Evolutionary conservation across 495 filamentous ascomycete genomes (phyloP).

Genomic region (Chaetomium fimeti): DNA sequence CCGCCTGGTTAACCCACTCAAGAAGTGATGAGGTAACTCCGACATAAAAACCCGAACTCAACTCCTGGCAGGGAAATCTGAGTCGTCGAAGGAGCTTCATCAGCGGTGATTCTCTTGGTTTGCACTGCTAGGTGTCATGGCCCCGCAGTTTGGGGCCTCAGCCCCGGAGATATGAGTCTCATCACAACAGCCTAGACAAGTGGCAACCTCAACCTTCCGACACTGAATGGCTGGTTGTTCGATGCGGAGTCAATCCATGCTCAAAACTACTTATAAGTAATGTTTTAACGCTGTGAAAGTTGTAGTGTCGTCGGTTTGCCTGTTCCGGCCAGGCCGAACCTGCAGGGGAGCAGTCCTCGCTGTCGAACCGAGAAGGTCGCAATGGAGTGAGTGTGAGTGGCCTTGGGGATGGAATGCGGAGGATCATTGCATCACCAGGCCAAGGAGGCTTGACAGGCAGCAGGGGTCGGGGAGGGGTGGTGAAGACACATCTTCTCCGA

Average conservation of each 20-base stretch:
- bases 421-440: not conserved
- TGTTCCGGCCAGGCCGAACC: not conserved
- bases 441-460: not conserved
- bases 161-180: not conserved
- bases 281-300: not conserved
- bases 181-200: not conserved
- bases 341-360: not conserved
- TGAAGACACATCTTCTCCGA: not conserved
- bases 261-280: not conserved
- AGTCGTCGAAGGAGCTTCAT: not conserved
- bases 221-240: not conserved
- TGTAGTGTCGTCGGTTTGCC: too few relatives aligned
- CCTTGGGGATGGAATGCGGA: not conserved
- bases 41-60: not conserved
- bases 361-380: too few relatives aligned
- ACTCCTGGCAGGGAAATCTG: not conserved
- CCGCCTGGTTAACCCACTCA: not conserved
- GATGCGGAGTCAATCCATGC: not conserved
- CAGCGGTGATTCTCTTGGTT: not conserved
- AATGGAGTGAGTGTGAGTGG: too few relatives aligned
- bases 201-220: not conserved
- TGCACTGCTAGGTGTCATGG: not conserved
- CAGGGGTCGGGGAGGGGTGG: not conserved
- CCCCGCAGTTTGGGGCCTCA: constrained; percentile 1
- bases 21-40: not conserved